Conservation (phyloP, 2,329 filamentous ascomycete genomes). For the Ilyonectria robusta region DNA sequence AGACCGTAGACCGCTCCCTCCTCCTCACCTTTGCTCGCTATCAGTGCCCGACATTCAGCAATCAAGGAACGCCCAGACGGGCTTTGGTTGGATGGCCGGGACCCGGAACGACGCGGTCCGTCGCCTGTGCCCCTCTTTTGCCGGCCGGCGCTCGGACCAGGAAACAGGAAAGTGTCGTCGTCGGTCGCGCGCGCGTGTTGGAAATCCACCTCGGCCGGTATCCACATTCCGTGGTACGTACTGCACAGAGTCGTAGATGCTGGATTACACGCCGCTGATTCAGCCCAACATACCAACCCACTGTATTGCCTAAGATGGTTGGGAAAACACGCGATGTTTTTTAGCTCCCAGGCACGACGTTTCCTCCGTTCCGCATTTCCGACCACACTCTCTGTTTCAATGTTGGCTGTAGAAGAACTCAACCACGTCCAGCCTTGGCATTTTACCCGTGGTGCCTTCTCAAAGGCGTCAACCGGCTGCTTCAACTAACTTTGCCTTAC, state of each 20-base stretch:
- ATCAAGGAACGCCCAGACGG: background rate
- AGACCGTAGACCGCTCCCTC: background rate
- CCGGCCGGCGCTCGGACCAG: background rate
- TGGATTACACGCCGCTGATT: conserved; percentile 34
- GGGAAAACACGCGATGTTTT: background rate
- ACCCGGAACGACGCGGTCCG: conserved; percentile 5
- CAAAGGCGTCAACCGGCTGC: no score
- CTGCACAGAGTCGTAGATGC: background rate
- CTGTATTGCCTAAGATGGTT: background rate
- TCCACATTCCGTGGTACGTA: background rate
- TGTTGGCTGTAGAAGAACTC: background rate
- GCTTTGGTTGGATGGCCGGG: background rate
- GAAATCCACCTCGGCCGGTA: conserved; percentile 15
- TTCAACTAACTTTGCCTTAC: no score
- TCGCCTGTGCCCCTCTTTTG: background rate
- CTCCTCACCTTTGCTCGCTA: background rate
- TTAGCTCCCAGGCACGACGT: background rate
- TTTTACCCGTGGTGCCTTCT: background rate
- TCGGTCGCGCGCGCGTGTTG: conserved; percentile 29
- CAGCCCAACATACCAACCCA: conserved; percentile 15
- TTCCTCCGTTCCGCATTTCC: conserved; percentile 1
- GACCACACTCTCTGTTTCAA: background rate
- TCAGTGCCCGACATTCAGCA: background rate
- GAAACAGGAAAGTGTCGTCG: background rate
- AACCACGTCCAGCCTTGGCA: no score